Conservation (phyloP, 2,329 filamentous ascomycete genomes). For the Curvularia spicifera region DNA sequence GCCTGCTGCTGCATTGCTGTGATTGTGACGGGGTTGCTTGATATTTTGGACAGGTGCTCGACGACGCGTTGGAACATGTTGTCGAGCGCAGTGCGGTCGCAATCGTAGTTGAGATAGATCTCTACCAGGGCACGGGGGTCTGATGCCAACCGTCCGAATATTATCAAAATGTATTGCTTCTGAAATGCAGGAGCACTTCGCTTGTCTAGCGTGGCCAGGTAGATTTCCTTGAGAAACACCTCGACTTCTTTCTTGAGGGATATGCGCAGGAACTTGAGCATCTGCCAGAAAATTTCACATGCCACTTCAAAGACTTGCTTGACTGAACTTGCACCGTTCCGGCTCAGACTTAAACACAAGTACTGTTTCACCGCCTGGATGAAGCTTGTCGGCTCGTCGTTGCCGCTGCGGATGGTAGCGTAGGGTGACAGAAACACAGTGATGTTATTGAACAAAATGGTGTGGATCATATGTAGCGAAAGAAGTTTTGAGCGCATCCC, state of each 20-base stretch:
- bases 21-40: conserved; percentile 77
- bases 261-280: conserved; percentile 90
- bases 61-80: conserved; percentile 96
- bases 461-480: conserved; percentile 93
- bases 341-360: conserved; percentile 89
- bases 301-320: conserved; percentile 93
- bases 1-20: conserved; percentile 80
- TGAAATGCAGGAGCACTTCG: conserved; percentile 85
- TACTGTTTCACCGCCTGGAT: conserved; percentile 97
- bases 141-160: conserved; percentile 81
- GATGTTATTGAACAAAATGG: conserved; percentile 92
- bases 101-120: conserved; percentile 97
- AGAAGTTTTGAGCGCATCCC: conserved; percentile 97
- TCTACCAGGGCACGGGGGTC: conserved; percentile 92
- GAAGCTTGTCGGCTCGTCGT: conserved; percentile 87
- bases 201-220: conserved; percentile 88
- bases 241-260: conserved; percentile 99
- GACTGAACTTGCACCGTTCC: conserved; percentile 93
- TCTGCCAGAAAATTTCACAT: conserved; percentile 97
- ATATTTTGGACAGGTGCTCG: conserved; percentile 88
- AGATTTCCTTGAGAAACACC: conserved; percentile 97
- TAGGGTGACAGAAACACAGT: conserved; percentile 88
- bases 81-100: conserved; percentile 87
- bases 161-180: conserved; percentile 87
- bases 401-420: conserved; percentile 90